Conservation (phyloP, 345 rosid genomes). For the Brassica cretica region DNA sequence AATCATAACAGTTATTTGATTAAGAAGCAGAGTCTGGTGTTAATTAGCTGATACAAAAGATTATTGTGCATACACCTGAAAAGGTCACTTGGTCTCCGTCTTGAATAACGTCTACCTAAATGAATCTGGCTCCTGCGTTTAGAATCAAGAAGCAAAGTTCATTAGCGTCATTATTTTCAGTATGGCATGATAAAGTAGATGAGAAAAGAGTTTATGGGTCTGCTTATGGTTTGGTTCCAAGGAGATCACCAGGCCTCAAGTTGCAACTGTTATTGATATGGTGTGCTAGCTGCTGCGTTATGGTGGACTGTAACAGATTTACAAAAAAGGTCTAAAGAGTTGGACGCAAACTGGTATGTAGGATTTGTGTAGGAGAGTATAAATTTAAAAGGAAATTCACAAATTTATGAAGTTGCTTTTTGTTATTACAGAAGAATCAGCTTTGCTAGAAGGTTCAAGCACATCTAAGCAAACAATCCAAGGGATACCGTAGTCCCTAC, state of each 20-base stretch:
- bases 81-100: conserved; percentile 91
- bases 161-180: neutral
- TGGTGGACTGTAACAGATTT: conserved; percentile 58
- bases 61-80: conserved; percentile 72
- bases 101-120: conserved; percentile 75
- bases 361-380: neutral
- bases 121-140: conserved; percentile 77
- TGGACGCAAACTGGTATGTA: neutral
- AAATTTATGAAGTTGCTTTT: conserved; percentile 82
- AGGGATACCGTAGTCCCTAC: too few relatives aligned
- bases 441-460: conserved; percentile 53
- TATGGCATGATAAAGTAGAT: neutral
- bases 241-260: conserved; percentile 89
- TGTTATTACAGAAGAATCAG: conserved; percentile 64
- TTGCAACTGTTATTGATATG: conserved; percentile 94
- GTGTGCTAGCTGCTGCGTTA: conserved; percentile 92
- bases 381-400: conserved; percentile 44
- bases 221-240: conserved; percentile 93
- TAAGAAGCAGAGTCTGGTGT: neutral
- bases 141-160: conserved; percentile 14
- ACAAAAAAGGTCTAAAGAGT: neutral
- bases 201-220: conserved; percentile 57
- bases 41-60: neutral
- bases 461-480: too few relatives aligned
- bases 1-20: neutral